phyloP scores from a whole-genome alignment of 345 rosid genomes.

The Euphorbia lathyris region DNA sequence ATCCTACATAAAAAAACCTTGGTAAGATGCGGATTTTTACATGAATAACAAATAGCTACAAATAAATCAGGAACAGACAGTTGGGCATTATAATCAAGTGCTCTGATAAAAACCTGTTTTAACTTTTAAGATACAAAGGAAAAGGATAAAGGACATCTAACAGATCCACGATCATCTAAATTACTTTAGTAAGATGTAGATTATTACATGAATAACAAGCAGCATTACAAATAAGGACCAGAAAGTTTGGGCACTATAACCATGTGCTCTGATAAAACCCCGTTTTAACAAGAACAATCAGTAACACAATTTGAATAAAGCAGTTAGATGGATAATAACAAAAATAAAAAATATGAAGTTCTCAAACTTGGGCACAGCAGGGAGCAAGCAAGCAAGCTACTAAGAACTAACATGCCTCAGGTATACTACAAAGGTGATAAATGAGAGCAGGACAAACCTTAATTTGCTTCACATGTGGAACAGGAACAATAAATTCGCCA shows the following conservation, averaged over 20 bases:
- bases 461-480: conserved; percentile 97
- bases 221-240: not conserved
- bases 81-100: not conserved
- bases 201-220: not conserved
- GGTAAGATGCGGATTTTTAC: not conserved
- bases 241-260: not conserved
- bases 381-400: not conserved
- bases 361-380: not conserved
- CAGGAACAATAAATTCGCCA: conserved; percentile 96
- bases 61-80: not conserved
- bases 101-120: not conserved
- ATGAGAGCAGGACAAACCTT: conserved; percentile 53
- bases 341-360: conserved; percentile 1
- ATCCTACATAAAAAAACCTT: not conserved
- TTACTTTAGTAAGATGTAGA: not conserved
- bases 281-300: not conserved
- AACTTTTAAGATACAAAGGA: not conserved
- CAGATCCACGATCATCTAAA: not conserved
- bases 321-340: not conserved
- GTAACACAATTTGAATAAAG: not conserved
- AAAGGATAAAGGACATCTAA: not conserved
- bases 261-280: not conserved
- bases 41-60: not conserved
- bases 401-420: conserved; percentile 11
- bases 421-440: conserved; percentile 5